Percentiles rank a stretch among this genome's conserved stretches.
Evolutionary conservation across 257 asterid genomes (phyloP).

Genomic region (Craterostigma plantagineum): DNA sequence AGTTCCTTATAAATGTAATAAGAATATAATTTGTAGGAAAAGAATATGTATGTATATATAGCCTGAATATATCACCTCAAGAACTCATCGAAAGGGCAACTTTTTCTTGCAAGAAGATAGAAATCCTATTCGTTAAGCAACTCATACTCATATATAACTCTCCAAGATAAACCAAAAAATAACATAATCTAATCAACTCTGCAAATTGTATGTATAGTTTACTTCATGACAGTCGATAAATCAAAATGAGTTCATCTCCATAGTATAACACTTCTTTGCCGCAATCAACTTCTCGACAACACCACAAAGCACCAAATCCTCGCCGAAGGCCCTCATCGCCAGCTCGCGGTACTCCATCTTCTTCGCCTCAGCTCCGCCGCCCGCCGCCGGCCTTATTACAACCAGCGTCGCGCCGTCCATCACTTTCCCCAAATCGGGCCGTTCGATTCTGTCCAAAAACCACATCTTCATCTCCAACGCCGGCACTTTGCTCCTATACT

Average conservation of each 20-base stretch:
- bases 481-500: slow-evolving; percentile 31
- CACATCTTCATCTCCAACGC: slow-evolving; percentile 64
- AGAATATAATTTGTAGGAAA: too few species aligned
- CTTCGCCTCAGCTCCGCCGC: slow-evolving; percentile 9
- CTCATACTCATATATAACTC: too few species aligned
- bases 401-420: slow-evolving; percentile 66
- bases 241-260: slow-evolving; percentile 67
- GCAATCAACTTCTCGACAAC: slow-evolving; percentile 31
- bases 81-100: too few species aligned
- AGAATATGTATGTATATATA: too few species aligned
- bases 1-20: too few species aligned
- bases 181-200: too few species aligned
- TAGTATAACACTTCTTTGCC: slow-evolving; percentile 32
- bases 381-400: slow-evolving; percentile 36
- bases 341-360: slow-evolving; percentile 9
- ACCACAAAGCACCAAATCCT: slow-evolving; percentile 18
- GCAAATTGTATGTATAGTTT: too few species aligned
- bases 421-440: slow-evolving; percentile 16
- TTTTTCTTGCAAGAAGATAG: too few species aligned
- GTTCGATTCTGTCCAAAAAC: slow-evolving; percentile 41
- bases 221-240: too few species aligned
- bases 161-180: too few species aligned
- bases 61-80: too few species aligned
- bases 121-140: too few species aligned
- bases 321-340: slow-evolving; percentile 21